Base-by-base conservation (phyloP, 192 early-diverging fungal genomes). In the Entomortierella lignicola region DNA sequence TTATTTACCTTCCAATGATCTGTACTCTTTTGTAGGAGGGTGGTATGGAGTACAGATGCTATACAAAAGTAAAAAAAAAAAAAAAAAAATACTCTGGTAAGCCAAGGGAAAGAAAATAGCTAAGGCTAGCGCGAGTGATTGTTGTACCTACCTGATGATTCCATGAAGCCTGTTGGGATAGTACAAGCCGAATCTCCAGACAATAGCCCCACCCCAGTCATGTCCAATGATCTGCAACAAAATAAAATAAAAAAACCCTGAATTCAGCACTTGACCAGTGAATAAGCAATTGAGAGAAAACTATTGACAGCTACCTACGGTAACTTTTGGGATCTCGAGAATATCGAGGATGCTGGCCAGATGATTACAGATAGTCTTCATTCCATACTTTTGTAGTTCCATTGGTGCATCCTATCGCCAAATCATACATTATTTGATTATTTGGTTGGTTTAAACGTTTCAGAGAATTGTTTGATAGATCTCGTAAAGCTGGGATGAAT, bases 281-380 rank as follows among this genome's bases (percentile, higher is more conserved):
- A 13, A 6, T 42, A 13, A 10, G 6, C 39, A 42, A 47, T 20
- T 47, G 15, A 15, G 15, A 25, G 12, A 55, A 1, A 29, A 44
- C 32, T 47, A 15, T 55, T 18, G 21, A 8, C 25, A 32, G 15
- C 21, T 27, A 60, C 72, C 32, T 75, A 77, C 72, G 1, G 75
- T 79, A 15, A 79, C 85, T 17, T 82, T 88, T 54, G 81, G 81
- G 34, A 89, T 68, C 27, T 83, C 51, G 59, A 92, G 70, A 39
- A 84, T 73, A 67, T 92, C 89, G 43, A 93, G 77, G 31, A 94
- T 62, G 37, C 60, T 83, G 13, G 60, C 83, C n/a, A 93, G 43
- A 43, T 93, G 89, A 25, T 69, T 63, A 52, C 69, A 83, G 8
- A 91, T 60, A 41, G 64, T 83, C 48, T 88, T 89, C n/a, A 80